These are phyloP conservation scores for Anastatica hierochuntica DNA, from an alignment of 345 rosid genomes.

Conservation along the genomic window DNA sequence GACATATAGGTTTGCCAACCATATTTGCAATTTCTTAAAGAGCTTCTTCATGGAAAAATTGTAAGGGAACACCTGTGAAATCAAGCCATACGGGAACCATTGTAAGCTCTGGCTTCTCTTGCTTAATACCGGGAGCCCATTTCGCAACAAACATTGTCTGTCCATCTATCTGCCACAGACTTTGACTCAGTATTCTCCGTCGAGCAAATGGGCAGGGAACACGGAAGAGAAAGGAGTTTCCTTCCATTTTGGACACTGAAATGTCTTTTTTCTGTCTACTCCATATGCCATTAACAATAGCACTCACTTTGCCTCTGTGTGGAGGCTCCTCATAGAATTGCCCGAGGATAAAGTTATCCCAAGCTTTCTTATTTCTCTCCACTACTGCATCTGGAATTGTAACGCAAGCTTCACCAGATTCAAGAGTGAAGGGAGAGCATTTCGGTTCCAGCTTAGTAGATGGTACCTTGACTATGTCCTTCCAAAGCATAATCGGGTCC, in stretches of 20 bases:
- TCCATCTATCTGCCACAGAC: neutral
- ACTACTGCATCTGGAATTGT: no score
- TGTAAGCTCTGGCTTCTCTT: neutral
- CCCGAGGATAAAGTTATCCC: no score
- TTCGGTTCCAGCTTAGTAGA: no score
- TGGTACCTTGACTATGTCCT: no score
- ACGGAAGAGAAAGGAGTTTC: neutral
- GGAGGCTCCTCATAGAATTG: no score
- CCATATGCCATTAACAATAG: no score
- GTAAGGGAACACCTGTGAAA: neutral
- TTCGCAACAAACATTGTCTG: neutral
- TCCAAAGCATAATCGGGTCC: no score
- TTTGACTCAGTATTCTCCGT: neutral
- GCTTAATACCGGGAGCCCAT: neutral
- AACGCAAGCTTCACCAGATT: no score
- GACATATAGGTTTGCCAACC: neutral
- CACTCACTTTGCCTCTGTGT: no score
- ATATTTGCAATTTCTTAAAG: neutral
- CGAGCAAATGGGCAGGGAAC: neutral
- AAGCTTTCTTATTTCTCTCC: no score
- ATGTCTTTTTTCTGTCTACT: no score
- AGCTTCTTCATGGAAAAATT: neutral
- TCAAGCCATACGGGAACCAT: neutral
- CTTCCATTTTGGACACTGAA: neutral
- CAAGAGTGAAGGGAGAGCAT: no score